Conservation (phyloP, 352 stramenopile genomes). For the Phytophthora niederhauseri region DNA sequence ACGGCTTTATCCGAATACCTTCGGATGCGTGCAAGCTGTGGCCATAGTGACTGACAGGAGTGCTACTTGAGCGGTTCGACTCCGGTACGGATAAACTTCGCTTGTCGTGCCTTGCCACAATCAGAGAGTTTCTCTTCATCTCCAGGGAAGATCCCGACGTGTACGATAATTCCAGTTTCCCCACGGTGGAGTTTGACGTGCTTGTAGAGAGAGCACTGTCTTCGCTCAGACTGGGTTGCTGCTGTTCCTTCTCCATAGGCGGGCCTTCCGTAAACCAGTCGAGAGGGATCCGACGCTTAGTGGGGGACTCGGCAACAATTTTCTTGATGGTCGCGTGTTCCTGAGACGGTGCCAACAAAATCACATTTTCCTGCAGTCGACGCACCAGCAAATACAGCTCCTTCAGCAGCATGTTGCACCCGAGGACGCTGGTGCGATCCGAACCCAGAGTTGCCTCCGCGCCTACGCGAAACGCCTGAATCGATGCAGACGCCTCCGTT, state of each 20-base stretch:
- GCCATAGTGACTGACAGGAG: constrained; percentile 27
- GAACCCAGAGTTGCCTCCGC: constrained; percentile 36
- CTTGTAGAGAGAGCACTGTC: constrained; percentile 41
- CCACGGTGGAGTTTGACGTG: constrained; percentile 44
- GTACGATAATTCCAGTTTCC: constrained; percentile 45
- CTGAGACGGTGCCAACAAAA: constrained; percentile 63
- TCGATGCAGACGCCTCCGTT: constrained; percentile 36
- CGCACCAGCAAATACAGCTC: constrained; percentile 64
- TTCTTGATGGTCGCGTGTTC: constrained; percentile 83
- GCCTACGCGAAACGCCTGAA: constrained; percentile 44
- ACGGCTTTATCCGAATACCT: constrained; percentile 58
- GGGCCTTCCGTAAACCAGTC: constrained; percentile 76
- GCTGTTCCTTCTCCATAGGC: constrained; percentile 32
- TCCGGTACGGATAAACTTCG: constrained; percentile 43
- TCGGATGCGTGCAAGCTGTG: constrained; percentile 41
- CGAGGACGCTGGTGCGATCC: constrained; percentile 56
- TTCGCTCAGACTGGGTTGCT: constrained; percentile 42
- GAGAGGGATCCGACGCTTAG: constrained; percentile 71
- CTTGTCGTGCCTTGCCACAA: constrained; percentile 34
- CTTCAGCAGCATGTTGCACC: constrained; percentile 71
- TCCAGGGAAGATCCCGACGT: constrained; percentile 55
- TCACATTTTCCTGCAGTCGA: constrained; percentile 58
- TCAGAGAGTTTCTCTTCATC: constrained; percentile 37
- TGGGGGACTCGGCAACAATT: constrained; percentile 64
- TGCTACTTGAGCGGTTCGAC: constrained; percentile 39